Evolutionary conservation across 805 yeast species (phyloP), one percentile per base, ranked within the genome.

Genomic region (Lipomyces yamanashiensis): DNA sequence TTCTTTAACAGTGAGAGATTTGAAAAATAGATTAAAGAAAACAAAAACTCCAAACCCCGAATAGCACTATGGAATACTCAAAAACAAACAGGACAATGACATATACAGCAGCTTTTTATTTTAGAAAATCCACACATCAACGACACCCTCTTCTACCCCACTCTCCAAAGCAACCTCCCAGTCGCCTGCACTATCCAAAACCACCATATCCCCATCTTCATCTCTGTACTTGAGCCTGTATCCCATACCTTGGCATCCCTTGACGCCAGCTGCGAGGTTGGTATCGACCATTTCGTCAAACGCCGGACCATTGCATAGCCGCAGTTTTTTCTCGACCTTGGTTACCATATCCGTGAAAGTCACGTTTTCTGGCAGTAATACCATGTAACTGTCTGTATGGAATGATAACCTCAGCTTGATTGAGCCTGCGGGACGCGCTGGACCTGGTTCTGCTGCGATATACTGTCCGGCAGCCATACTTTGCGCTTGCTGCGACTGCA

Each of bases 151-250:
- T 23, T 59, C 67, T 34, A 17, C 58, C 19, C 58, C 48, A 44
- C 61, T 62, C 37, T 64, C 66, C 28, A 58, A 28, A 33, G 67
- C 67, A 23, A 64, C 61, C 54, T 64, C 68, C 68, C 68, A 64
- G 36, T 64, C 68, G 21, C 58, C 49, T 23, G 58, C 66, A 36
- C 58, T 59, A 47, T 58, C 66, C 37, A 64, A 34, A 15, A 58
- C 62, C 49, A 95, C 96, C 74, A 84, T 88, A 74, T 95, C 99
- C 17, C 96, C 97, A 74, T 95, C 99, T 76, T 95, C 99, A 75
- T 95, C 99, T 73, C 85, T 86, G 74, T 91, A 93, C 75, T 87
- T 87, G 65, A 95, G 81, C 71, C 88, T 37, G 33, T 62, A 62
- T 12, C 67, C 63, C 45, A 37, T 50, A n/a, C 59, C 59, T 8